phyloP scores from a whole-genome alignment of 192 early-diverging fungal species.

The Cladochytrium replicatum region DNA sequence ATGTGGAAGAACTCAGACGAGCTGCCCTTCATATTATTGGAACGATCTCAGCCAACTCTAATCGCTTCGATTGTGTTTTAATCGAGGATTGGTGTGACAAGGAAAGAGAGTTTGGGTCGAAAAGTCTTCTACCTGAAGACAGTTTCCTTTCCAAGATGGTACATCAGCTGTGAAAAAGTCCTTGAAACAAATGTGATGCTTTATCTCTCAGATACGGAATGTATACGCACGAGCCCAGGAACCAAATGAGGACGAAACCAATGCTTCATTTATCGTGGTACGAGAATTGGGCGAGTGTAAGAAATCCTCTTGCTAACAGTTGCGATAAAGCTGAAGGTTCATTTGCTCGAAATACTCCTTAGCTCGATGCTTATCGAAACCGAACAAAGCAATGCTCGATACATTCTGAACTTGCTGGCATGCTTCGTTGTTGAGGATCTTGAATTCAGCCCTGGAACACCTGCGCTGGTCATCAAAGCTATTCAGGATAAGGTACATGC shows the following conservation, averaged over 20 bases:
- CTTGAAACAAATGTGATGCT: neutral
- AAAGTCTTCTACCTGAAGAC: slow-evolving; percentile 2
- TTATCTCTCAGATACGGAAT: neutral
- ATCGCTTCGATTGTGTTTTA: slow-evolving; percentile 57
- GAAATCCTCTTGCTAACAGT: neutral
- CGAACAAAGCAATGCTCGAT: slow-evolving; percentile 51
- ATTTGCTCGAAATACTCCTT: slow-evolving; percentile 57
- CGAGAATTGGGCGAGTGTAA: neutral
- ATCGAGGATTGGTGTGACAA: slow-evolving; percentile 26
- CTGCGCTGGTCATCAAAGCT: slow-evolving; percentile 51
- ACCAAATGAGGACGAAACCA: slow-evolving; percentile 1
- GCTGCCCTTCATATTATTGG: slow-evolving; percentile 55
- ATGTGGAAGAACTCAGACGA: slow-evolving; percentile 57
- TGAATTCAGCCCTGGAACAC: slow-evolving; percentile 59
- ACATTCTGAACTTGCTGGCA: slow-evolving; percentile 54
- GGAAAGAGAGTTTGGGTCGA: too few species aligned
- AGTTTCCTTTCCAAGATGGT: slow-evolving; percentile 5
- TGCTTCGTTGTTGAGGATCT: slow-evolving; percentile 70
- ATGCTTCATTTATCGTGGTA: slow-evolving; percentile 2
- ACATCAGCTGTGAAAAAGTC: neutral
- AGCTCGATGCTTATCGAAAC: slow-evolving; percentile 55
- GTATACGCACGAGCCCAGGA: neutral
- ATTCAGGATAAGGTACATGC: slow-evolving; percentile 67
- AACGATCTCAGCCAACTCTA: slow-evolving; percentile 55
- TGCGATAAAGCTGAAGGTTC: slow-evolving; percentile 47